These are phyloP conservation scores for Rubia balearica DNA, from an alignment of 305 asterid species.

Conservation along the genomic window DNA sequence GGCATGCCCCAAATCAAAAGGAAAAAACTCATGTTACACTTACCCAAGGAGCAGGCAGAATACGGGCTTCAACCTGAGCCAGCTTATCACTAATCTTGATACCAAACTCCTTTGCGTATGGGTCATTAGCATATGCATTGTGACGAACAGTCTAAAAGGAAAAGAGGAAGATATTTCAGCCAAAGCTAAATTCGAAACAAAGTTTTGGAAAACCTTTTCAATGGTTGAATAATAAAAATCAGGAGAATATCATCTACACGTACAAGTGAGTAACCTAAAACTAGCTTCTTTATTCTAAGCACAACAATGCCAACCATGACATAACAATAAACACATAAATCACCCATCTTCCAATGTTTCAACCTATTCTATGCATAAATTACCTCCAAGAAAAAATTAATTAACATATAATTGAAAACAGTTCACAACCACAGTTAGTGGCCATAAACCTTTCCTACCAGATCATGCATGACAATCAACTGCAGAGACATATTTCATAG, in stretches of 20 bases:
- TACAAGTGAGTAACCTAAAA: background rate
- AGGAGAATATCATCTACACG: background rate
- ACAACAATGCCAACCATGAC: background rate
- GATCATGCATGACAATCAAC: no score
- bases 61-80: slow-evolving; percentile 95
- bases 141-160: slow-evolving; percentile 58
- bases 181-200: background rate
- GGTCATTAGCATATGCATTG: slow-evolving; percentile 72
- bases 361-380: background rate
- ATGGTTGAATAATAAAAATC: no score
- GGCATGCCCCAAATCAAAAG: background rate
- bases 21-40: background rate
- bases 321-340: background rate
- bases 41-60: slow-evolving; percentile 90
- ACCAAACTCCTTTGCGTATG: slow-evolving; percentile 86
- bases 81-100: slow-evolving; percentile 69
- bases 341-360: background rate
- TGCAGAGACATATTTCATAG: no score
- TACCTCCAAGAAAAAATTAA: background rate
- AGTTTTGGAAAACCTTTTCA: background rate
- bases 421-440: background rate
- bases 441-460: background rate
- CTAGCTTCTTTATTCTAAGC: background rate
- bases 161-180: background rate
- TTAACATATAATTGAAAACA: background rate